Percentiles rank a stretch among this genome's conserved stretches.
These are phyloP conservation scores for Ananas comosus DNA, from an alignment of 176 grass and related monocot genomes.

Conservation along the genomic window DNA sequence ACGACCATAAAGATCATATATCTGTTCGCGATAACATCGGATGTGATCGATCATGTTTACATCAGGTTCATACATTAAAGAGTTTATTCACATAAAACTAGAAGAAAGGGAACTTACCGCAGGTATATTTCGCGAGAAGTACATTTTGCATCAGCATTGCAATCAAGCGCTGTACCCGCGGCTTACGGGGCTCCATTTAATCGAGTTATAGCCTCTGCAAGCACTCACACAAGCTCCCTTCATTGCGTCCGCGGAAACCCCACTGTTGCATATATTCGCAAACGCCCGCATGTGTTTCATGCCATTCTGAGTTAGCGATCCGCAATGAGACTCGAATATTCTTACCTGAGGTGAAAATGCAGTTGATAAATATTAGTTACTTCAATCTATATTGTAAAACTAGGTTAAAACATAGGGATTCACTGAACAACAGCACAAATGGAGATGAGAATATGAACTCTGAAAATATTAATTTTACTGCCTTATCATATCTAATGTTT, in stretches of 20 bases:
- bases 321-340: constrained; percentile 63
- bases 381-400: no score
- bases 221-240: constrained; percentile 31
- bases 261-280: constrained; percentile 77
- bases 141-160: not conserved
- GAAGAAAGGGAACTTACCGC: no score
- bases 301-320: constrained; percentile 78
- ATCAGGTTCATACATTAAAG: no score
- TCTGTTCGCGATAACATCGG: no score
- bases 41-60: no score
- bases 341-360: constrained; percentile 32
- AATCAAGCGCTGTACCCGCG: constrained; percentile 58
- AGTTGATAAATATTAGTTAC: not conserved
- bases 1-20: no score
- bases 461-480: no score
- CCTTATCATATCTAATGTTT: not conserved
- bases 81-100: no score
- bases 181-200: constrained; percentile 45
- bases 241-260: constrained; percentile 40
- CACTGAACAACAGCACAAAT: no score
- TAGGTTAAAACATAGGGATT: no score
- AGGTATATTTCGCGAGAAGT: no score
- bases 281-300: constrained; percentile 82
- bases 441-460: no score
- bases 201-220: constrained; percentile 36